These are phyloP conservation scores for Berberis thunbergii DNA, from an alignment of 164 flowering plant species.

Conservation along the genomic window DNA sequence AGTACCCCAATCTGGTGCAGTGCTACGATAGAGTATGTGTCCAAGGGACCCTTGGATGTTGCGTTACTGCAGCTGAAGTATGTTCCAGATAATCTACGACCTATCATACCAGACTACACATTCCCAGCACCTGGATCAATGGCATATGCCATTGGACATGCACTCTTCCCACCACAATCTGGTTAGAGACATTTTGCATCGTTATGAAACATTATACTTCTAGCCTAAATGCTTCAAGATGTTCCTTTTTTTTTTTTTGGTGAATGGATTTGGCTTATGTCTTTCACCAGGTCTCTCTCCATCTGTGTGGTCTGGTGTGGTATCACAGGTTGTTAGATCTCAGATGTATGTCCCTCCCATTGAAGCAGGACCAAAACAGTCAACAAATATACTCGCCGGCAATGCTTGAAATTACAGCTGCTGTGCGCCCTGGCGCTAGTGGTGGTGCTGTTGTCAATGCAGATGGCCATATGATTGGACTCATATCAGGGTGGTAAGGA, in stretches of 20 bases:
- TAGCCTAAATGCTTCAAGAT: too few species aligned
- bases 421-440: slow-evolving; percentile 94
- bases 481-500: slow-evolving; percentile 81
- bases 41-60: slow-evolving; percentile 79
- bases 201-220: not conserved
- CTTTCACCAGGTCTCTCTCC: slow-evolving; percentile 51
- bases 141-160: slow-evolving; percentile 85
- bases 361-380: slow-evolving; percentile 15
- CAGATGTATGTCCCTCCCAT: too few species aligned
- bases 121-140: slow-evolving; percentile 66
- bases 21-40: slow-evolving; percentile 63
- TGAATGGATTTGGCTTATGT: not conserved
- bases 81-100: slow-evolving; percentile 51
- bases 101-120: slow-evolving; percentile 39
- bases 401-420: slow-evolving; percentile 94
- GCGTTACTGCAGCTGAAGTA: slow-evolving; percentile 71
- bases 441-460: slow-evolving; percentile 90
- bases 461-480: slow-evolving; percentile 80
- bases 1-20: slow-evolving; percentile 71
- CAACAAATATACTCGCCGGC: slow-evolving; percentile 35
- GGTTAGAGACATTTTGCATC: slow-evolving; percentile 36
- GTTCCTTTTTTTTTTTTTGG: not conserved
- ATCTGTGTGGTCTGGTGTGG: slow-evolving; percentile 68
- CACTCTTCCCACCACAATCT: slow-evolving; percentile 82
- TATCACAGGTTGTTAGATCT: slow-evolving; percentile 77